Base-by-base conservation (phyloP, 2,329 filamentous ascomycete species). In the Trichoderma sp. region DNA sequence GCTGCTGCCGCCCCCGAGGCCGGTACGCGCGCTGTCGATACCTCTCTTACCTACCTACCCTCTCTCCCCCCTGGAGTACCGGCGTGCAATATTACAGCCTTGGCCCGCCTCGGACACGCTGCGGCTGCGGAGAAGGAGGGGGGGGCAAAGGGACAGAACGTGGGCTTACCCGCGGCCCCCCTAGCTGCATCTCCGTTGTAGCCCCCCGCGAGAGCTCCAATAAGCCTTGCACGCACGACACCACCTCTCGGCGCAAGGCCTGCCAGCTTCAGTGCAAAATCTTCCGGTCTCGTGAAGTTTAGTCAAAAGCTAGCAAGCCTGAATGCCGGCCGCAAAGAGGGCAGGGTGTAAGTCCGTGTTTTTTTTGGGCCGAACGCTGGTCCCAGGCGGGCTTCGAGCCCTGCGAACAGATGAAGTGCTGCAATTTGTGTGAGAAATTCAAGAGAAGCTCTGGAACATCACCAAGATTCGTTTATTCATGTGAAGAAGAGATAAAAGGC, bases 151-250 rank as follows among this genome's bases (percentile, higher is more conserved):
- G n/a, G 39, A 15, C 6, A 47, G 59, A 54, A 55, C 21, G 61
- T 43, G 26, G 24, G 43, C 45, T 57, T 63, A 57, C 52, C 43
- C 52, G 52, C 41, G 30, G 52, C 61, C 43, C 44, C 55, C 52
- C 51, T 19, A 54, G 39, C 48, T 48, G 43, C 51, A 63, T 63
- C 30, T 50, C 34, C 51, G 43, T 56, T 56, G 24, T 41, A 63
- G 61, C 41, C 41, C 59, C 28, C 10, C 26, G 21, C 21, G 21
- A 17, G 15, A 54, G 41, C 26, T 55, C 59, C 59, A 63, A 63
- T 63, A 34, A 39, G 41, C n/a, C 50, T 19, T 26, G 26, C 21
- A 34, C 41, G 14, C 41, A 54, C 24, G 50, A 63, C 59, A 63
- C 59, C 59, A 63, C 59, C 43, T 47, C 24, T 15, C 9, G 34